Conservation (phyloP, 208 protist species). For the Angomonas deanei region DNA sequence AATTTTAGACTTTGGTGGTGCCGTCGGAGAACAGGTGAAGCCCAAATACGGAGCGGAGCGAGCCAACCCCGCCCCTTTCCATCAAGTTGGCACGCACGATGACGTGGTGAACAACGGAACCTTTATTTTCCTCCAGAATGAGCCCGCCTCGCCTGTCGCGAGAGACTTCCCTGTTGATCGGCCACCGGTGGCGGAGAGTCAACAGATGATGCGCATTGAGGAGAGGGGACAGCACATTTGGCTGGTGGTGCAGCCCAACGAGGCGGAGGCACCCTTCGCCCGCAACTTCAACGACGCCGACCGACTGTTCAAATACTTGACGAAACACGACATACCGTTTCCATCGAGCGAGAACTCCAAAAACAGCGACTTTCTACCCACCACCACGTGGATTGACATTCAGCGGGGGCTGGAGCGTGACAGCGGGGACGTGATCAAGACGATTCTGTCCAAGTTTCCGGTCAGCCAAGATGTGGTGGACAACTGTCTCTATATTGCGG, state of each 20-base stretch:
- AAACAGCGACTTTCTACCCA: slow-evolving; percentile 11
- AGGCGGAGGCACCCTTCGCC: slow-evolving; percentile 38
- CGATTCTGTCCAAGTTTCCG: slow-evolving; percentile 61
- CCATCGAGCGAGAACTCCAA: slow-evolving; percentile 8
- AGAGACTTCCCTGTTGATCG: too few relatives aligned
- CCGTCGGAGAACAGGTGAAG: slow-evolving; percentile 5
- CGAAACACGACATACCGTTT: slow-evolving; percentile 24
- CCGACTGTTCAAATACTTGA: slow-evolving; percentile 44
- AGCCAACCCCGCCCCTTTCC: not conserved
- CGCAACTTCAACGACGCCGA: slow-evolving; percentile 39
- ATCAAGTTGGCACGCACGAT: not conserved
- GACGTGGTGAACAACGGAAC: slow-evolving; percentile 4
- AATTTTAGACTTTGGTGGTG: slow-evolving; percentile 74
- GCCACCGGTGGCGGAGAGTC: too few relatives aligned
- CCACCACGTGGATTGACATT: slow-evolving; percentile 77
- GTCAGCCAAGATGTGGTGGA: slow-evolving; percentile 50
- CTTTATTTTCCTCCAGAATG: slow-evolving; percentile 10
- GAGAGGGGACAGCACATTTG: slow-evolving; percentile 65
- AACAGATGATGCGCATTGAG: slow-evolving; percentile 51
- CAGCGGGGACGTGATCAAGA: slow-evolving; percentile 21
- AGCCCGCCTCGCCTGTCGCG: not conserved
- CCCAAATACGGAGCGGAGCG: slow-evolving; percentile 14
- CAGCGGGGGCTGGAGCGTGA: slow-evolving; percentile 39
- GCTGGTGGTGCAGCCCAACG: slow-evolving; percentile 50
- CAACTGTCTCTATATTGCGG: slow-evolving; percentile 56